phyloP scores from a whole-genome alignment of 371 early-diverging fungal genomes.

The Mortierella sp. region DNA sequence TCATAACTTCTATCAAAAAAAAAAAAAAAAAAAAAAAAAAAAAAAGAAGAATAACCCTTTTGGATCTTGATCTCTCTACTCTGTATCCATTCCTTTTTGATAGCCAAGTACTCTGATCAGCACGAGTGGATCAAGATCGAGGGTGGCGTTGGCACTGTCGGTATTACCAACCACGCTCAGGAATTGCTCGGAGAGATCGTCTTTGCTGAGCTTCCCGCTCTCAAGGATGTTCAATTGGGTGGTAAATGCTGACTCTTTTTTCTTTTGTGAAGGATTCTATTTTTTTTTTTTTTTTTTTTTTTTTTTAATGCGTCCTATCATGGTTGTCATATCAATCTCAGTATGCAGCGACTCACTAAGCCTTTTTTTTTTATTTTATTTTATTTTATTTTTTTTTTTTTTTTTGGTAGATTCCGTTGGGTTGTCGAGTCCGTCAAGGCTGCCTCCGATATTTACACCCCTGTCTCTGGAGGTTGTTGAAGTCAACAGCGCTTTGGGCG shows the following conservation, averaged over 20 bases:
- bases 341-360: too few species aligned
- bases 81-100: neutral
- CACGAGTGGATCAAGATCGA: constrained; percentile 94
- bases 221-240: constrained; percentile 70
- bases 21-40: neutral
- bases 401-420: constrained; percentile 73
- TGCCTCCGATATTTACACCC: constrained; percentile 92
- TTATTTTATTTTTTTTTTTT: too few species aligned
- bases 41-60: neutral
- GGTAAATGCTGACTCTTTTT: constrained; percentile 58
- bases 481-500: constrained; percentile 73
- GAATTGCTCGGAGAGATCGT: constrained; percentile 95
- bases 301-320: too few species aligned
- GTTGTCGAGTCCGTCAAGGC: constrained; percentile 98
- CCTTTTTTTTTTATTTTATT: constrained; percentile 15
- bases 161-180: constrained; percentile 94
- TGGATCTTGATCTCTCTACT: neutral
- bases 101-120: constrained; percentile 79
- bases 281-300: neutral
- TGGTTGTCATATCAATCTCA: too few species aligned
- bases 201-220: constrained; percentile 83
- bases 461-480: constrained; percentile 88
- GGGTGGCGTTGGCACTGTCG: constrained; percentile 85
- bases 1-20: neutral
- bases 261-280: neutral